Percentiles rank a stretch among this genome's conserved stretches.
Conservation (phyloP, 768 basidiomycete species). For the Pleurotus sapidus region DNA sequence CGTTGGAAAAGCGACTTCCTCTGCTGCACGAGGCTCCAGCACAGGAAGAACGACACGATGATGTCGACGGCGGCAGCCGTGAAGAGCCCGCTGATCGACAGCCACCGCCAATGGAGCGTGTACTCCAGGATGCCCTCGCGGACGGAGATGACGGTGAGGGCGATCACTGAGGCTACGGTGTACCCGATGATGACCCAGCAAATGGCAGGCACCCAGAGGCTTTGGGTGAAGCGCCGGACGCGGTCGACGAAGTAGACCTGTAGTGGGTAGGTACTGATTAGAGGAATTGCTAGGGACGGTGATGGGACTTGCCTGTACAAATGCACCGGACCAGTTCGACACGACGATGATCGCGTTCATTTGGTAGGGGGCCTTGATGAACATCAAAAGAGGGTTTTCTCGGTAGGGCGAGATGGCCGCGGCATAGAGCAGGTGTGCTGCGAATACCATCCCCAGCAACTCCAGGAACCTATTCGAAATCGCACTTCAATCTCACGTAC, state of each 20-base stretch:
- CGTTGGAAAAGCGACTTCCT: background rate
- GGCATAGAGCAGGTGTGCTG: background rate
- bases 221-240: background rate
- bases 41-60: background rate
- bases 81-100: background rate
- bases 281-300: too few species aligned
- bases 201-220: background rate
- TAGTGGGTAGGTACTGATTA: background rate
- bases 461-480: background rate
- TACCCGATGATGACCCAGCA: background rate
- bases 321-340: background rate
- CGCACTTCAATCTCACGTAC: background rate
- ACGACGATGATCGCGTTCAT: background rate
- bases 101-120: background rate
- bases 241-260: constrained; percentile 1
- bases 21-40: background rate
- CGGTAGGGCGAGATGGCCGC: background rate
- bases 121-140: background rate
- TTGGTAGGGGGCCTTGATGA: background rate
- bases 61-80: background rate
- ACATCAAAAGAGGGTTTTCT: background rate
- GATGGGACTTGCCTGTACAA: background rate
- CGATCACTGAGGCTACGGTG: background rate
- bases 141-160: background rate
- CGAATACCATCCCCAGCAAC: background rate